Conservation (phyloP, 257 asterid genomes). For the Nicotiana knightiana region DNA sequence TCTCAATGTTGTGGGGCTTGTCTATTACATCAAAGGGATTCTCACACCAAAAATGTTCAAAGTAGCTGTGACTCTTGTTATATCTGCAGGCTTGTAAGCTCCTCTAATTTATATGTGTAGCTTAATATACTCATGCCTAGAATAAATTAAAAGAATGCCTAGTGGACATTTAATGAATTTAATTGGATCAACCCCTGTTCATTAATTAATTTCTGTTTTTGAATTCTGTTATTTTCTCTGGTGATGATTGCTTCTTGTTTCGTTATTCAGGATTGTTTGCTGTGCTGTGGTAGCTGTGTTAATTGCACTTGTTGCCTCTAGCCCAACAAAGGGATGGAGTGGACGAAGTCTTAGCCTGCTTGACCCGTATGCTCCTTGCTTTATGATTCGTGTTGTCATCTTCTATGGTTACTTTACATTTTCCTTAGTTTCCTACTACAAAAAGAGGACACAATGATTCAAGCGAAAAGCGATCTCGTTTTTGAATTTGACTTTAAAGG, state of each 20-base stretch:
- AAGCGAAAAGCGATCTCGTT: neutral
- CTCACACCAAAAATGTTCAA: conserved; percentile 92
- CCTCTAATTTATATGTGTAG: neutral
- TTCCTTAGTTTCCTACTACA: neutral
- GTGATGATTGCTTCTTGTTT: neutral
- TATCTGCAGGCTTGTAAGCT: conserved; percentile 85
- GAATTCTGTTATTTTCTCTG: neutral
- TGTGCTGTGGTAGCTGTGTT: conserved; percentile 67
- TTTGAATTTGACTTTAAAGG: neutral
- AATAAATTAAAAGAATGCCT: neutral
- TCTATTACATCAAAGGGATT: conserved; percentile 81
- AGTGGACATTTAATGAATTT: neutral
- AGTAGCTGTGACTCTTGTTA: conserved; percentile 90
- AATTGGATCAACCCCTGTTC: neutral
- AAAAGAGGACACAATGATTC: neutral
- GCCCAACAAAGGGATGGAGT: conserved; percentile 99
- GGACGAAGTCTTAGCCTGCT: conserved; percentile 98
- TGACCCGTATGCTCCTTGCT: conserved; percentile 73
- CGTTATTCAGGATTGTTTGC: conserved; percentile 64
- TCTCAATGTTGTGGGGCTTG: conserved; percentile 89
- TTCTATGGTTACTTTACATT: neutral
- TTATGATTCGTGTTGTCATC: neutral
- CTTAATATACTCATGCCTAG: neutral
- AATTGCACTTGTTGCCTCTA: conserved; percentile 90
- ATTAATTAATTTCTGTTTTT: neutral